Evolutionary conservation across 768 basidiomycete species (phyloP).

Genomic region (Lentinula edodes): DNA sequence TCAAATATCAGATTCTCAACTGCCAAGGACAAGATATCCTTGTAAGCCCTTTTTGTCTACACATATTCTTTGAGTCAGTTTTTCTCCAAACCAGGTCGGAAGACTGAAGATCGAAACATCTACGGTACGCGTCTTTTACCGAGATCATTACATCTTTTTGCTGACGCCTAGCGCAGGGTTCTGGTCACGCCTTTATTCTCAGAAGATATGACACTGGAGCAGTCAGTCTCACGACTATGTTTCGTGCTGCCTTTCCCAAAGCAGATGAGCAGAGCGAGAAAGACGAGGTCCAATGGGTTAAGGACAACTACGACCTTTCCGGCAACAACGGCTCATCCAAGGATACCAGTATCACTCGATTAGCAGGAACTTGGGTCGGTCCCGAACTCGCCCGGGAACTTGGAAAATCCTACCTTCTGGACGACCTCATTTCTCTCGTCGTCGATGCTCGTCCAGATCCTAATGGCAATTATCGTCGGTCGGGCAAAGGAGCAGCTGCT

Average conservation of each 20-base stretch:
- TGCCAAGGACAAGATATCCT: conserved; percentile 85
- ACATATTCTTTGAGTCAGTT: conserved; percentile 3
- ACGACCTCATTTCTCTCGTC: conserved; percentile 56
- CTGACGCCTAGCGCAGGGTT: conserved; percentile 38
- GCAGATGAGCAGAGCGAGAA: conserved; percentile 75
- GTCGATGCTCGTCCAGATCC: conserved; percentile 76
- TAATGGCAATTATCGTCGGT: conserved; percentile 70
- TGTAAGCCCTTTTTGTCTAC: conserved; percentile 34
- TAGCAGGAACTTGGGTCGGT: conserved; percentile 88
- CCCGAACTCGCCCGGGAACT: conserved; percentile 60
- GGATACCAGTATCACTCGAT: conserved; percentile 56
- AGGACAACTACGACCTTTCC: conserved; percentile 65
- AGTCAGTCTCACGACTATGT: conserved; percentile 93
- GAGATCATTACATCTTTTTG: not conserved
- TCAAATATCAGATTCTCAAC: conserved; percentile 90
- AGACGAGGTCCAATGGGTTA: conserved; percentile 79
- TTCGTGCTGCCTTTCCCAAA: conserved; percentile 87
- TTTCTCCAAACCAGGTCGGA: conserved; percentile 52
- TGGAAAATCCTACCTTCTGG: conserved; percentile 62
- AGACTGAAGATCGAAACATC: conserved; percentile 79
- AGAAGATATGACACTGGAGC: conserved; percentile 91
- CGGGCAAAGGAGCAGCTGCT: conserved; percentile 32
- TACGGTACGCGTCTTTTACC: conserved; percentile 50
- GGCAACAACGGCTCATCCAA: conserved; percentile 73
- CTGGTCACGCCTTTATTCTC: conserved; percentile 89